Percentiles rank a stretch among this genome's conserved stretches.
Evolutionary conservation across 345 rosid species (phyloP).

Genomic region (Populus tremula): DNA sequence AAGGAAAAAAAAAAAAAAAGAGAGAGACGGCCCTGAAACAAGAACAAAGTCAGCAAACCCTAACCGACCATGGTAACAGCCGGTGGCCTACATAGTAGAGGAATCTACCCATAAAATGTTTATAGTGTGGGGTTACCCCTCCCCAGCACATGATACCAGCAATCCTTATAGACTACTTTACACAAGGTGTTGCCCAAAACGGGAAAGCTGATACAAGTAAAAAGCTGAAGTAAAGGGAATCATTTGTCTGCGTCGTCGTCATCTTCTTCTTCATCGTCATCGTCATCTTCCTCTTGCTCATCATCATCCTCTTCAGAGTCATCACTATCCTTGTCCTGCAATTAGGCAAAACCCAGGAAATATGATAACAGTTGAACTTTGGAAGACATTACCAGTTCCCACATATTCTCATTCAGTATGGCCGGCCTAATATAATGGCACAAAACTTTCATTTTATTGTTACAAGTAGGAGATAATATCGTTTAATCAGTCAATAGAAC

Average conservation of each 20-base stretch:
- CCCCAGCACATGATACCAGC: conserved; percentile 25
- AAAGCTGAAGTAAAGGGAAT: not conserved
- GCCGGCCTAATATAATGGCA: not conserved
- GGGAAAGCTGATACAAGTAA: conserved; percentile 6
- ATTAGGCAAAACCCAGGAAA: conserved; percentile 8
- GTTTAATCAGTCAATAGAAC: not conserved
- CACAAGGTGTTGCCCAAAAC: conserved; percentile 24
- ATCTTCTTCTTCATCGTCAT: conserved; percentile 24
- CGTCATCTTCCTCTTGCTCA: conserved; percentile 36
- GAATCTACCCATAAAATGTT: conserved; percentile 22
- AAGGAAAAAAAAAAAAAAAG: not conserved
- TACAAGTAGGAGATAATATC: not conserved
- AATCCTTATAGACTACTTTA: conserved; percentile 38
- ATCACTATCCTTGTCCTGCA: conserved; percentile 52
- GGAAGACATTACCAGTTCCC: not conserved
- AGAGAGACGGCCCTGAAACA: conserved; percentile 14
- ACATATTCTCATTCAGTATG: not conserved
- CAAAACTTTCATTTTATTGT: not conserved
- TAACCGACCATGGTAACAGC: conserved; percentile 13
- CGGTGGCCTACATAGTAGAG: conserved; percentile 23
- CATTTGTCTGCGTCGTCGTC: conserved; percentile 32
- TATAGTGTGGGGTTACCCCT: conserved; percentile 17
- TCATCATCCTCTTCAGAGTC: conserved; percentile 56
- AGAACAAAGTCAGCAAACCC: conserved; percentile 17
- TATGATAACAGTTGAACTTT: not conserved